A percentile compares a stretch with the other conserved stretches of the same genome.
Evolutionary conservation across 306 rosid species (phyloP).

Genomic region (Arachis hypogaea): DNA sequence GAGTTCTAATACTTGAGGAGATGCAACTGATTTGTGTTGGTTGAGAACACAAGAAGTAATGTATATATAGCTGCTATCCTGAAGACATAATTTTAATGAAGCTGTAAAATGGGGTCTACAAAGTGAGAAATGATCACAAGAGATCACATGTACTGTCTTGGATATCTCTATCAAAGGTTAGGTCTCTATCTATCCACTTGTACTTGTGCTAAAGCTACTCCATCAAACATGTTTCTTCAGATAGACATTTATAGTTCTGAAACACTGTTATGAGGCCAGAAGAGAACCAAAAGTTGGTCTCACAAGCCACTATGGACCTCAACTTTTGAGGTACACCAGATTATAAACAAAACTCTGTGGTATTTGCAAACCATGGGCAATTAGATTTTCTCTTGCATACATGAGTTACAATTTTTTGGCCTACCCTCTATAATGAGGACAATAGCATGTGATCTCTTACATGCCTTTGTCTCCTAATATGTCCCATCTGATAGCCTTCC

Average conservation of each 20-base stretch:
- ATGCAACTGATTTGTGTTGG: slow-evolving; percentile 2
- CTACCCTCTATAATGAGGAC: slow-evolving; percentile 9
- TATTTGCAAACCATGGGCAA: not conserved
- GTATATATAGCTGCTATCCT: not conserved
- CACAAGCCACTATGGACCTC: too few species aligned
- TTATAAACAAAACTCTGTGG: slow-evolving; percentile 3
- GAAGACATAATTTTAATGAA: not conserved
- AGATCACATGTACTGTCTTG: slow-evolving; percentile 15
- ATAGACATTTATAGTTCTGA: not conserved
- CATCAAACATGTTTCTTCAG: not conserved
- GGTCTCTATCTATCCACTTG: not conserved
- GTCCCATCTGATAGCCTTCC: not conserved
- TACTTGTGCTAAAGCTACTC: not conserved
- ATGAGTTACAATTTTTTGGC: not conserved
- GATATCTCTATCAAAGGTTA: not conserved
- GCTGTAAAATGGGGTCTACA: slow-evolving; percentile 2
- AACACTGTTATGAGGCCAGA: too few species aligned
- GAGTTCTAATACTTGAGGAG: not conserved
- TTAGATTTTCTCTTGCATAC: not conserved
- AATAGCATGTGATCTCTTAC: slow-evolving; percentile 29
- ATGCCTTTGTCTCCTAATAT: not conserved
- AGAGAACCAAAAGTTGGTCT: too few species aligned
- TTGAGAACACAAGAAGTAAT: slow-evolving; percentile 1
- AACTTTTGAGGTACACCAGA: too few species aligned
- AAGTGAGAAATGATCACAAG: not conserved